A percentile compares a stretch with the other conserved stretches of the same genome.
phyloP scores from a whole-genome alignment of 805 yeast genomes.

The Suhomyces faveliae region DNA sequence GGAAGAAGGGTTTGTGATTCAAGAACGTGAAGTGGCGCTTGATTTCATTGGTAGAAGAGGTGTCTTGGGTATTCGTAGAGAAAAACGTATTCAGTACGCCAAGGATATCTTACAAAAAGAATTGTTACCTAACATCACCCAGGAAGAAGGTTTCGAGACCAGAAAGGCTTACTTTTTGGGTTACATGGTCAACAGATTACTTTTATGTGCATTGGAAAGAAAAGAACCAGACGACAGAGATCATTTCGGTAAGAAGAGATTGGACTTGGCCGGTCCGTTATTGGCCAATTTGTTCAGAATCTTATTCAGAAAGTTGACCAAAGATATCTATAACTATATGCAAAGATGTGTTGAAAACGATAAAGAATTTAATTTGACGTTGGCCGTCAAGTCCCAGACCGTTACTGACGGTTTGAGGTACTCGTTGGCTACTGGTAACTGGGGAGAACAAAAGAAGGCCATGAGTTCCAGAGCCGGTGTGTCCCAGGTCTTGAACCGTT shows the following conservation, averaged over 20 bases:
- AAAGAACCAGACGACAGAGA: slow-evolving; percentile 99
- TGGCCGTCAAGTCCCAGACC: slow-evolving; percentile 96
- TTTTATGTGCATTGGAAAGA: slow-evolving; percentile 94
- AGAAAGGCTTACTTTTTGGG: slow-evolving; percentile 97
- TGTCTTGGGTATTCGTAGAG: slow-evolving; percentile 93
- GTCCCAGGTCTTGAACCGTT: slow-evolving; percentile 95
- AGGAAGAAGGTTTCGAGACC: slow-evolving; percentile 94
- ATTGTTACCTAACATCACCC: slow-evolving; percentile 94
- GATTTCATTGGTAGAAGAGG: slow-evolving; percentile 99
- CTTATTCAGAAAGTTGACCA: slow-evolving; percentile 89
- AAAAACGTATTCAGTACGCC: slow-evolving; percentile 97
- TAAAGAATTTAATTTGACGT: slow-evolving; percentile 91
- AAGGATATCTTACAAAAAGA: slow-evolving; percentile 95
- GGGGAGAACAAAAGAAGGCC: slow-evolving; percentile 99
- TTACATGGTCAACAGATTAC: slow-evolving; percentile 93
- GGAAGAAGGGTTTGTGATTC: slow-evolving; percentile 97
- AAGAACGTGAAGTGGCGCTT: slow-evolving; percentile 95
- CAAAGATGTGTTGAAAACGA: slow-evolving; percentile 98
- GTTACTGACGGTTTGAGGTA: slow-evolving; percentile 96
- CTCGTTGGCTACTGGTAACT: slow-evolving; percentile 98
- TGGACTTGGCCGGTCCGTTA: slow-evolving; percentile 97
- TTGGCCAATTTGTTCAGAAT: slow-evolving; percentile 93
- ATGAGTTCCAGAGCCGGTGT: slow-evolving; percentile 99
- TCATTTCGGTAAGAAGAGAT: slow-evolving; percentile 97
- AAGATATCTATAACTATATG: slow-evolving; percentile 96